These are phyloP conservation scores for Raphanus raphanistrum DNA, from an alignment of 345 rosid species.

Conservation along the genomic window DNA sequence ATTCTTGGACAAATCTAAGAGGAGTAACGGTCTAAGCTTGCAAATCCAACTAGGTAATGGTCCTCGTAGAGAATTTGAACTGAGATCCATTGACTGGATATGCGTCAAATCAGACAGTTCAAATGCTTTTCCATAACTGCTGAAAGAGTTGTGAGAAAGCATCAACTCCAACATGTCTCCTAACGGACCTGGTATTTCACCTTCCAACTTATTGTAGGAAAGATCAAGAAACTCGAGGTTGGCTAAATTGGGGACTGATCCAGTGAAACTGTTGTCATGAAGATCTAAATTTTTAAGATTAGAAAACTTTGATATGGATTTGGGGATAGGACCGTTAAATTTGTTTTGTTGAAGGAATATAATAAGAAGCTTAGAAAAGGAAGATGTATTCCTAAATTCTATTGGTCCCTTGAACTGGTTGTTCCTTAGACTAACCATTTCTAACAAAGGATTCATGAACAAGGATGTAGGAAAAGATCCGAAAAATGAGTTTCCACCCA, in stretches of 20 bases:
- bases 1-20: not conserved
- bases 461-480: not conserved
- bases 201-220: not conserved
- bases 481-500: not conserved
- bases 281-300: not conserved
- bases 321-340: not conserved
- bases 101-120: not conserved
- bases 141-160: not conserved
- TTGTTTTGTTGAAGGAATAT: not conserved
- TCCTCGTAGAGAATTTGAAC: not conserved
- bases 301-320: not conserved
- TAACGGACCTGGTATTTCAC: not conserved
- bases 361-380: not conserved
- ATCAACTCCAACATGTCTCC: not conserved
- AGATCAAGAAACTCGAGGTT: not conserved
- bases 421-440: not conserved
- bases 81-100: not conserved
- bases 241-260: not conserved
- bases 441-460: not conserved
- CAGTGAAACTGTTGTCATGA: not conserved
- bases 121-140: not conserved
- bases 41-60: not conserved
- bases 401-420: not conserved
- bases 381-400: not conserved
- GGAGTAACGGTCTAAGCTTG: not conserved